Evolutionary conservation across 192 early-diverging fungal species (phyloP).

Genomic region (Nowakowskiella sp.): DNA sequence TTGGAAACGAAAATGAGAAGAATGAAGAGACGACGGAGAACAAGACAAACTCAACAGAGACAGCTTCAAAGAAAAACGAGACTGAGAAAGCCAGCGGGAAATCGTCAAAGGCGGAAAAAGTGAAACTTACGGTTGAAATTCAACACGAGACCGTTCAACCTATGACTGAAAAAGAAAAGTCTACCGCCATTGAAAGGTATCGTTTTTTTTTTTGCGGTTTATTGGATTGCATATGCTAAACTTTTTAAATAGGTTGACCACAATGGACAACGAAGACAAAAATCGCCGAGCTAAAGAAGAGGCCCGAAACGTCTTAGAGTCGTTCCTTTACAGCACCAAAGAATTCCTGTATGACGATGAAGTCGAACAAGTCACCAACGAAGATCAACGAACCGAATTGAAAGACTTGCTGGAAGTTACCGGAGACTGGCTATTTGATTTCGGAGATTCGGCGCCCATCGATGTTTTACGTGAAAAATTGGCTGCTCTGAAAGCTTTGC

Average conservation of each 20-base stretch:
- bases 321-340: conserved; percentile 78
- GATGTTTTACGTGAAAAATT: conserved; percentile 32
- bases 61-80: conserved; percentile 30
- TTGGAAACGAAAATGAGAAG: conserved; percentile 11
- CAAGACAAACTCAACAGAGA: conserved; percentile 6
- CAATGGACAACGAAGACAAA: conserved; percentile 68
- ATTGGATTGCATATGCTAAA: too few species aligned
- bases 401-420: conserved; percentile 43
- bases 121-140: conserved; percentile 52
- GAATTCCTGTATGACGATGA: conserved; percentile 76
- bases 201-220: background rate
- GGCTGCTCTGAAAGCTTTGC: conserved; percentile 29
- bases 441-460: conserved; percentile 55
- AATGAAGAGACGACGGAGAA: conserved; percentile 13
- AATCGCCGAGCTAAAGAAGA: conserved; percentile 65
- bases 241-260: conserved; percentile 33
- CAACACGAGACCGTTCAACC: conserved; percentile 47
- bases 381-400: conserved; percentile 61
- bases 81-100: conserved; percentile 28
- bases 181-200: conserved; percentile 24
- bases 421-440: conserved; percentile 82
- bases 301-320: conserved; percentile 81
- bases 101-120: conserved; percentile 30
- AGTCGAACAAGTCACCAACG: conserved; percentile 56
- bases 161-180: conserved; percentile 29